Evolutionary conservation across 2,329 filamentous ascomycete genomes (phyloP), one percentile per base, ranked within the genome.

Genomic region (Penicillium sp.): DNA sequence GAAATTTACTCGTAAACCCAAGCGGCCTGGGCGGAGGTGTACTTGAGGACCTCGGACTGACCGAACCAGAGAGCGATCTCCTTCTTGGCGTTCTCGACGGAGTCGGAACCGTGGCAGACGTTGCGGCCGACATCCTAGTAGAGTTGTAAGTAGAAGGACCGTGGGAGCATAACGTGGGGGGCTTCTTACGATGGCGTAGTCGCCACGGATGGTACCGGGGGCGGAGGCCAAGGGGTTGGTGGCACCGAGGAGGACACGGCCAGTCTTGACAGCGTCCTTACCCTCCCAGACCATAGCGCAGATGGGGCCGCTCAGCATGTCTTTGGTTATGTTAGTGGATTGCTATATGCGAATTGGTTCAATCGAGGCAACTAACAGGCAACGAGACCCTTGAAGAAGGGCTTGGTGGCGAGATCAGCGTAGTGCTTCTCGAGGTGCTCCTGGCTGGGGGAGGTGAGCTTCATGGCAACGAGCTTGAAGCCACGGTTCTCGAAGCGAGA

Each of bases 281-380:
- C 93, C 93, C 79, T 99, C 91, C 93, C 93, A 99, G 78, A 99
- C 87, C 92, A 97, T 99, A 80, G 93, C 93, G 81, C 83, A 87
- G 80, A 99, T 92, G 75, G 93, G 93, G 74, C 93, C 93, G 75
- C 86, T 91, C 75, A 84, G 80, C 93, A 97, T 99, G 84, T 97
- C 90, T 95, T 61, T 55, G 25, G 49, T 19, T 36, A 27, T 37
- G 44, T 68, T 55, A 67, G 59, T 35, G 13, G 30, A 27, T 29
- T 38, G 11, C 11, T 12, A 18, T 43, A 3, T 22, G 22, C 34
- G 43, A 40, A 50, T 43, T 5, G 18, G 28, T 34, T 46, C 31
- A 18, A 5, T 22, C 14, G 37, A 40, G 50, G 50, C 30, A 49
- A 74, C 87, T 62, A 82, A 95, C 89, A 97, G 77, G 87, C 77